A percentile compares a stretch with the other conserved stretches of the same genome.
phyloP scores from a whole-genome alignment of 257 asterid genomes.

The Linaria vulgaris region DNA sequence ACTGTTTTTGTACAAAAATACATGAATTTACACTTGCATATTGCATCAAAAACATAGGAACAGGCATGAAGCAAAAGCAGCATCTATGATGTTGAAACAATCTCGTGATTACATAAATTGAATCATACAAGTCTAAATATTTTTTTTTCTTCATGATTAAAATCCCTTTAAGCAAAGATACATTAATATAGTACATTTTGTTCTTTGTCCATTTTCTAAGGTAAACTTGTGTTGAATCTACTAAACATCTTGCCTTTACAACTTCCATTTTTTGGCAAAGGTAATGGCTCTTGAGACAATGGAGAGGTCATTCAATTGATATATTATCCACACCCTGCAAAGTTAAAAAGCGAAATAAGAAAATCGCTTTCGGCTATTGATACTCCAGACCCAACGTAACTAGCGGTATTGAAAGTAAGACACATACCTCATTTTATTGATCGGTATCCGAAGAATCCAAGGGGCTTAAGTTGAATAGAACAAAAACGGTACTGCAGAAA shows the following conservation, averaged over 20 bases:
- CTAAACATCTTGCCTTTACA: conserved; percentile 2
- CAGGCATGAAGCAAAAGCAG: too few species aligned
- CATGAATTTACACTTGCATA: too few species aligned
- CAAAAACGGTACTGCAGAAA: conserved; percentile 51
- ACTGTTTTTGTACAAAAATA: too few species aligned
- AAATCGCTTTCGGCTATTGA: not conserved
- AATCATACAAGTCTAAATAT: not conserved
- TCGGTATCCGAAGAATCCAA: conserved; percentile 15
- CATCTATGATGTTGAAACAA: too few species aligned
- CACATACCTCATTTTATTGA: conserved; percentile 28
- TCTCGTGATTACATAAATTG: not conserved
- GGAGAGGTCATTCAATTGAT: conserved; percentile 18
- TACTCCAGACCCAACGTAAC: too few species aligned
- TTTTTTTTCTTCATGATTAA: conserved; percentile 13
- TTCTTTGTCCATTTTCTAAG: conserved; percentile 11
- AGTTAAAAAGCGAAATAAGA: not conserved
- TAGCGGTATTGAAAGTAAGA: conserved; percentile 32
- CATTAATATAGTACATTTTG: conserved; percentile 15
- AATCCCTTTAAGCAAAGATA: not conserved
- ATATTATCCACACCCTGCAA: conserved; percentile 26
- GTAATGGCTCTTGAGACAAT: conserved; percentile 5
- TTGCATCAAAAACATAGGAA: too few species aligned
- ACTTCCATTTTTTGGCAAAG: too few species aligned
- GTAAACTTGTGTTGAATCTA: conserved; percentile 1
- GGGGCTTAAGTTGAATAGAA: conserved; percentile 34